phyloP scores from a whole-genome alignment of 2,329 filamentous ascomycete genomes.

The Penicillium sumatraense region DNA sequence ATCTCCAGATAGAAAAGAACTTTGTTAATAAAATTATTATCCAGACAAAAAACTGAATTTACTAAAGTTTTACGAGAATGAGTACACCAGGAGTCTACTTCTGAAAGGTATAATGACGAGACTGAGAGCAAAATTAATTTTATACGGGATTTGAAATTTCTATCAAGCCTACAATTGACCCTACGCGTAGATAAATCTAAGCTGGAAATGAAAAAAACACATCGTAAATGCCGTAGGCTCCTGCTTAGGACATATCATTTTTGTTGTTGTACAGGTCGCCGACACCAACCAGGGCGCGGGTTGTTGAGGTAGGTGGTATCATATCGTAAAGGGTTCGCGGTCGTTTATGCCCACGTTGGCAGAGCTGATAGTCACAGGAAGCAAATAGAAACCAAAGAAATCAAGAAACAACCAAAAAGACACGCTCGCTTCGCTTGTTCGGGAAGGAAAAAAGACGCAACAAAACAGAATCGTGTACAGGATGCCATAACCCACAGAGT shows the following conservation, averaged over 20 bases:
- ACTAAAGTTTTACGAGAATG: too few species aligned
- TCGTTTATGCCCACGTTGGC: not conserved
- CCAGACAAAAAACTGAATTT: too few species aligned
- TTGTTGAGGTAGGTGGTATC: conserved; percentile 2
- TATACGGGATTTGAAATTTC: too few species aligned
- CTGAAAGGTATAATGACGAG: too few species aligned
- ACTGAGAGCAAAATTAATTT: too few species aligned
- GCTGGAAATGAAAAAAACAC: not conserved
- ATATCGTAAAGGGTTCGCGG: conserved; percentile 8
- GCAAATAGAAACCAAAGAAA: not conserved
- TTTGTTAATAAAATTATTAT: too few species aligned
- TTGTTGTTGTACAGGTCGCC: conserved; percentile 13
- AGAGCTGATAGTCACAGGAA: not conserved
- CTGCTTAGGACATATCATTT: not conserved
- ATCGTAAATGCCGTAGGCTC: not conserved
- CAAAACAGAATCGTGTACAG: conserved; percentile 13
- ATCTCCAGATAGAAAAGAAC: too few species aligned
- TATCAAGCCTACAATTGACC: not conserved
- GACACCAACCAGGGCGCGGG: conserved; percentile 6
- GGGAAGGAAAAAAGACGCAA: not conserved
- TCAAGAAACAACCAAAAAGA: not conserved
- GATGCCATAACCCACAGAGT: conserved; percentile 6
- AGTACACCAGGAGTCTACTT: too few species aligned
- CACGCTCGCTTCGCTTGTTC: conserved; percentile 17
- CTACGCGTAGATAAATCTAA: not conserved